phyloP scores from a whole-genome alignment of 192 early-diverging fungal species.

The Mortierella hygrophila region DNA sequence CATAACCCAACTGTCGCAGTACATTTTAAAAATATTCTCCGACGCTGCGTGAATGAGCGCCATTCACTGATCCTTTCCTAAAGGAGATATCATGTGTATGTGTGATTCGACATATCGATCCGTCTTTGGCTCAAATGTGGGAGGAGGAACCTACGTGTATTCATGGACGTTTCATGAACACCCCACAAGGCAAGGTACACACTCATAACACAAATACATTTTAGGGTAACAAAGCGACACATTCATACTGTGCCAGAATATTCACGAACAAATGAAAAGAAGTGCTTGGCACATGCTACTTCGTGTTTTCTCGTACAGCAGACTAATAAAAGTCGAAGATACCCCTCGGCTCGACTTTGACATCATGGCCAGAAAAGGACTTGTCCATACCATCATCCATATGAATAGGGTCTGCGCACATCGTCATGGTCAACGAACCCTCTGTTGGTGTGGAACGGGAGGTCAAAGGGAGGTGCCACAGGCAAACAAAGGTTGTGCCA shows the following conservation, averaged over 20 bases:
- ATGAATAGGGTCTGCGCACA: no score
- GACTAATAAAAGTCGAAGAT: neutral
- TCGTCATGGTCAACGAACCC: no score
- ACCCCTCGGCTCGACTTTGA: neutral
- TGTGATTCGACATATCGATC: no score
- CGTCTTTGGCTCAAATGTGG: no score
- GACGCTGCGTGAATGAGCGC: neutral
- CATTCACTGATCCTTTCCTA: neutral
- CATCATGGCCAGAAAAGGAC: neutral
- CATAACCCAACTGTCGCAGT: neutral
- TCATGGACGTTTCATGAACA: neutral
- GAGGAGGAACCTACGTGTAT: neutral
- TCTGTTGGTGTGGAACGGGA: no score
- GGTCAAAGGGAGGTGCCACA: no score
- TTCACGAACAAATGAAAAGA: neutral
- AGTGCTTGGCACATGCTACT: neutral
- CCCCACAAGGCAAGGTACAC: no score
- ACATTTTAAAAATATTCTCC: neutral
- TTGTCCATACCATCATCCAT: neutral
- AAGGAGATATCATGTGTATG: neutral
- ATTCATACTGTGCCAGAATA: neutral
- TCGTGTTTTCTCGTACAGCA: neutral
- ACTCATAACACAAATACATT: neutral
- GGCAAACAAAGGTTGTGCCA: no score
- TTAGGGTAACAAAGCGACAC: neutral